Conservation (phyloP, 208 protist species). For the Blechomonas ayalai region DNA sequence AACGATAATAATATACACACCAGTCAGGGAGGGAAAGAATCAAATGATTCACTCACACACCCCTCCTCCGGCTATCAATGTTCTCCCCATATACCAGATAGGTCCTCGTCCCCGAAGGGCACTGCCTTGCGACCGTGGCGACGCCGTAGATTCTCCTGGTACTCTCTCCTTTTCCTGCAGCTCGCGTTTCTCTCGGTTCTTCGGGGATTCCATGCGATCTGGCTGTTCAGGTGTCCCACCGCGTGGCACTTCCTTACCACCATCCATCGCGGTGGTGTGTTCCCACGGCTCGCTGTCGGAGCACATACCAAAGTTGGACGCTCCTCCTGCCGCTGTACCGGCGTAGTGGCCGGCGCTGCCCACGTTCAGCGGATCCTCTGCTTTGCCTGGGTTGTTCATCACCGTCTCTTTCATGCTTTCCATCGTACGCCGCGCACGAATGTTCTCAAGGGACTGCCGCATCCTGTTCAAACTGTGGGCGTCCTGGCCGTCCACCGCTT, state of each 20-base stretch:
- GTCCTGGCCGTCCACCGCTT: conserved; percentile 63
- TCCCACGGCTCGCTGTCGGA: background rate
- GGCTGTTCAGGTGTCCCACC: too few species aligned
- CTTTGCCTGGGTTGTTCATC: conserved; percentile 50
- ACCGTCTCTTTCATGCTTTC: conserved; percentile 83
- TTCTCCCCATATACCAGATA: conserved; percentile 57
- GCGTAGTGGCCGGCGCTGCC: conserved; percentile 35
- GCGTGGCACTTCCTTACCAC: conserved; percentile 1
- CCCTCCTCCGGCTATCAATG: conserved; percentile 7
- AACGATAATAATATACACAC: conserved; percentile 1
- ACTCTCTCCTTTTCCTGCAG: conserved; percentile 61
- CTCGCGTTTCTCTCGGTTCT: conserved; percentile 54
- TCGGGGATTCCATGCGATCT: too few species aligned
- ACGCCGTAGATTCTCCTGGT: conserved; percentile 65
- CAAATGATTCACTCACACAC: background rate
- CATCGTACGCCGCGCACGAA: conserved; percentile 64
- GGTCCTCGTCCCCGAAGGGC: conserved; percentile 68
- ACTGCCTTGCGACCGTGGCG: conserved; percentile 62
- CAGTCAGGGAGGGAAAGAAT: too few species aligned
- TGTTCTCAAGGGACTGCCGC: conserved; percentile 83
- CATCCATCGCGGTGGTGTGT: background rate
- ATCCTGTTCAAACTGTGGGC: conserved; percentile 74
- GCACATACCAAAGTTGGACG: conserved; percentile 26
- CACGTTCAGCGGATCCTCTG: conserved; percentile 25
- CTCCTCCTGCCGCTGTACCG: conserved; percentile 22